Percentiles rank a stretch among this genome's conserved stretches.
Conservation (phyloP, 2,329 filamentous ascomycete species). For the Pyricularia sp. region DNA sequence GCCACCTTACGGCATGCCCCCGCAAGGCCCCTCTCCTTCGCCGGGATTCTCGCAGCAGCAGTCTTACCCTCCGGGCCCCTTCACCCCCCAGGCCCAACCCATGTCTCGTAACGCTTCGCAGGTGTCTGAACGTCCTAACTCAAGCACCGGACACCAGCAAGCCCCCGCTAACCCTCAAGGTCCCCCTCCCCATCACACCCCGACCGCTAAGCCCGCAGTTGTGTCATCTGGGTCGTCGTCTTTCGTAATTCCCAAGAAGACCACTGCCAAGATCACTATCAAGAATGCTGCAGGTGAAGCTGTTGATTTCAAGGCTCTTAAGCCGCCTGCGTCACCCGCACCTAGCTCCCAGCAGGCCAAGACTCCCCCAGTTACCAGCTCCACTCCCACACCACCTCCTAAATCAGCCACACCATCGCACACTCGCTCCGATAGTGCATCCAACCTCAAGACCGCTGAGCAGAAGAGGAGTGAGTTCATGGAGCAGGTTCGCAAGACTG, state of each 20-base stretch:
- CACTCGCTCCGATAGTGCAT: conserved; percentile 59
- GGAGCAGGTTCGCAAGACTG: conserved; percentile 57
- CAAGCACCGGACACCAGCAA: conserved; percentile 57
- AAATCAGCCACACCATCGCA: conserved; percentile 56
- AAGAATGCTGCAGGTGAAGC: conserved; percentile 75
- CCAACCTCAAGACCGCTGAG: conserved; percentile 61
- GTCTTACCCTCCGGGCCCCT: conserved; percentile 28
- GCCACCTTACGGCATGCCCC: conserved; percentile 25
- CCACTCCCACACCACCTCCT: conserved; percentile 71
- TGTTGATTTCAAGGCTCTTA: conserved; percentile 56
- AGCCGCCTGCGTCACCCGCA: conserved; percentile 47
- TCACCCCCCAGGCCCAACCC: conserved; percentile 38
- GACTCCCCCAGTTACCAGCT: conserved; percentile 61
- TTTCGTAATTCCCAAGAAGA: conserved; percentile 52
- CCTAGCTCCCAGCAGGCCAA: conserved; percentile 47
- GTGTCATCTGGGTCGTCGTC: conserved; percentile 25
- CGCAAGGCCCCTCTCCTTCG: conserved; percentile 31
- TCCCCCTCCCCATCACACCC: conserved; percentile 50
- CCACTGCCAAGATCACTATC: conserved; percentile 69
- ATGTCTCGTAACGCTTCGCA: conserved; percentile 84
- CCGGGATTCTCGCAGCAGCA: conserved; percentile 36
- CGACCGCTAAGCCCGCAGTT: conserved; percentile 21
- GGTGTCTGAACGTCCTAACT: conserved; percentile 55
- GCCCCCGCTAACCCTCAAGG: conserved; percentile 51
- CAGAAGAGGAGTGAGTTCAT: conserved; percentile 79